Percentiles rank a stretch among this genome's conserved stretches.
These are phyloP conservation scores for Colletotrichum musae DNA, from an alignment of 2,329 filamentous ascomycete species.

Conservation along the genomic window DNA sequence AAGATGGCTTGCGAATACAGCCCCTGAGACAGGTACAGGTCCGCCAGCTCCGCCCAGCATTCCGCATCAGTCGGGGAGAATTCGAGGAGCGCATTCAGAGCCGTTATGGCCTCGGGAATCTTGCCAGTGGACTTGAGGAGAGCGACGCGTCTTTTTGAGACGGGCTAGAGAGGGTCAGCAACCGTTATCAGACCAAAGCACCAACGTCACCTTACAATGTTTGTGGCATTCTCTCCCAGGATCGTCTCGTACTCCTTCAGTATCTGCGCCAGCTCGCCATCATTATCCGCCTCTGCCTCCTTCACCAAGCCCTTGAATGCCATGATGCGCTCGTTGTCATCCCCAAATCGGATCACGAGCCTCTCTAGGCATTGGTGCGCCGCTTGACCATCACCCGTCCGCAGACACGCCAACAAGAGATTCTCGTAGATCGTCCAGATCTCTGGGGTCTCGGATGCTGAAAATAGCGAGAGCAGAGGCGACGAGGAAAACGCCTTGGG, in stretches of 20 bases:
- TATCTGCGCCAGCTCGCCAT: slow-evolving; percentile 76
- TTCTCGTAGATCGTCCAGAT: slow-evolving; percentile 91
- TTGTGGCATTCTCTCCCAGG: slow-evolving; percentile 80
- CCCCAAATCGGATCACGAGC: slow-evolving; percentile 85
- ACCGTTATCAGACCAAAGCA: not conserved
- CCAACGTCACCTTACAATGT: slow-evolving; percentile 74
- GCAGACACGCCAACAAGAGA: slow-evolving; percentile 85
- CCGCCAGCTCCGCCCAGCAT: slow-evolving; percentile 91
- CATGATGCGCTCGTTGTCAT: slow-evolving; percentile 87
- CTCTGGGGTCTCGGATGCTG: slow-evolving; percentile 79
- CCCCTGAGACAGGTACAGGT: slow-evolving; percentile 86
- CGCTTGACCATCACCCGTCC: slow-evolving; percentile 84
- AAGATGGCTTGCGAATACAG: slow-evolving; percentile 88
- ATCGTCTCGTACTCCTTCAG: slow-evolving; percentile 84
- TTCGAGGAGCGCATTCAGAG: slow-evolving; percentile 82
- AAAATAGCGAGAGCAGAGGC: slow-evolving; percentile 66
- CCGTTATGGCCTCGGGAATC: slow-evolving; percentile 79
- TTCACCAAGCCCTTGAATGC: slow-evolving; percentile 86
- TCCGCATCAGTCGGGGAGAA: slow-evolving; percentile 91
- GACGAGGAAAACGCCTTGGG: slow-evolving; percentile 70
- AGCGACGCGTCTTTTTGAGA: slow-evolving; percentile 87
- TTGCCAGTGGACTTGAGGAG: slow-evolving; percentile 82
- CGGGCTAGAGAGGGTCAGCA: slow-evolving; percentile 70
- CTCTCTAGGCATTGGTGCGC: slow-evolving; percentile 83
- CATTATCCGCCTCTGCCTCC: slow-evolving; percentile 82